phyloP scores from a whole-genome alignment of 371 early-diverging fungal genomes.

The Zychaea mexicana region DNA sequence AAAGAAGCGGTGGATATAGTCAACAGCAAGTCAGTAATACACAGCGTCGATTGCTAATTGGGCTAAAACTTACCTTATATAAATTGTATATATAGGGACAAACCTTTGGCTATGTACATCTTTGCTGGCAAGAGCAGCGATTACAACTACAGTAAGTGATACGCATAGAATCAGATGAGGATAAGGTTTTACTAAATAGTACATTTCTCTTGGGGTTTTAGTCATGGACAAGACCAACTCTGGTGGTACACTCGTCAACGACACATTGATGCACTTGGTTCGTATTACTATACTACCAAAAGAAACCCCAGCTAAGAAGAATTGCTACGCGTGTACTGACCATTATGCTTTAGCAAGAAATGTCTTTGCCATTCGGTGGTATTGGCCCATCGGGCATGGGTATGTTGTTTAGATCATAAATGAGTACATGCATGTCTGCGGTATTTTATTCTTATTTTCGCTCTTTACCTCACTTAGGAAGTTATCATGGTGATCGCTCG shows the following conservation, averaged over 20 bases:
- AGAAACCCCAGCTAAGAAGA: not conserved
- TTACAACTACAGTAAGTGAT: slow-evolving; percentile 34
- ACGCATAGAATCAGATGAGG: not conserved
- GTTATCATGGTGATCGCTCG: slow-evolving; percentile 78
- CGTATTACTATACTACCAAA: not conserved
- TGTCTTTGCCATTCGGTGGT: slow-evolving; percentile 84
- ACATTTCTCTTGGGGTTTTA: slow-evolving; percentile 8
- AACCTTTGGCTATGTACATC: slow-evolving; percentile 76
- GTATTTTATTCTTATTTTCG: not conserved
- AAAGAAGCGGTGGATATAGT: slow-evolving; percentile 73
- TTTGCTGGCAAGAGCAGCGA: slow-evolving; percentile 45
- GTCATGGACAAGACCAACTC: slow-evolving; percentile 59
- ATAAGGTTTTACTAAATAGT: not conserved
- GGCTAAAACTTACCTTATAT: no score
- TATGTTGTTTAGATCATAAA: not conserved
- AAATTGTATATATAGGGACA: slow-evolving; percentile 29
- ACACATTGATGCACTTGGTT: slow-evolving; percentile 61
- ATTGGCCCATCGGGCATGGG: slow-evolving; percentile 85
- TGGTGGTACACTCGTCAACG: slow-evolving; percentile 75
- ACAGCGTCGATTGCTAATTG: no score
- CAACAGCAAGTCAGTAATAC: slow-evolving; percentile 25
- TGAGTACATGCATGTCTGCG: not conserved
- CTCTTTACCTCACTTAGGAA: not conserved
- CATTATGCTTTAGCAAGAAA: slow-evolving; percentile 27
- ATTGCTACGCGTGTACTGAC: not conserved